phyloP scores from a whole-genome alignment of 2,329 filamentous ascomycete species.

The Paecilomyces niveus region DNA sequence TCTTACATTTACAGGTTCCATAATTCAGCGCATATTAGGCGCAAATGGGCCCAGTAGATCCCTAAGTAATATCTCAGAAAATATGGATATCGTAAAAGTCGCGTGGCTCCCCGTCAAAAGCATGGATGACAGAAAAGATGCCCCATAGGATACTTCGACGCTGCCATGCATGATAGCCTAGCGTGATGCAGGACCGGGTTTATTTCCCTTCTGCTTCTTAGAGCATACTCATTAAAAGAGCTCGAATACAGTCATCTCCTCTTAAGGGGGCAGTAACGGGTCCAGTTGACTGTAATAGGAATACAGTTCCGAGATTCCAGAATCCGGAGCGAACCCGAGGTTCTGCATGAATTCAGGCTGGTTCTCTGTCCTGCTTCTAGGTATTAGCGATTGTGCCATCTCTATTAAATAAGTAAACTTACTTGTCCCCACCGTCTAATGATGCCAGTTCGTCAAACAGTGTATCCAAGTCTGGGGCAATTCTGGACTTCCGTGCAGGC shows the following conservation, averaged over 20 bases:
- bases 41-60: neutral
- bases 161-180: neutral
- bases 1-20: neutral
- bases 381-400: constrained; percentile 7
- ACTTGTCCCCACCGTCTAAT: constrained; percentile 47
- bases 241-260: neutral
- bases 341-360: constrained; percentile 34
- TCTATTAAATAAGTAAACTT: constrained; percentile 5
- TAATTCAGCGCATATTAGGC: neutral
- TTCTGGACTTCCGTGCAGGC: constrained; percentile 19
- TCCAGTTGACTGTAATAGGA: constrained; percentile 27
- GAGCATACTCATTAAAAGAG: too few relatives aligned
- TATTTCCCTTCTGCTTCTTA: too few relatives aligned
- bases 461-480: constrained; percentile 38
- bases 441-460: constrained; percentile 54
- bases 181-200: neutral
- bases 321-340: constrained; percentile 29
- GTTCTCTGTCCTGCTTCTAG: constrained; percentile 20
- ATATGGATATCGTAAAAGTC: neutral
- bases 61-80: neutral
- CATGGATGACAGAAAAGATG: neutral
- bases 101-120: neutral
- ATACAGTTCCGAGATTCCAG: constrained; percentile 29
- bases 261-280: constrained; percentile 25
- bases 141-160: neutral